Base-by-base conservation (phyloP, 2,329 filamentous ascomycete genomes). In the Colletotrichum chrysophilum region DNA sequence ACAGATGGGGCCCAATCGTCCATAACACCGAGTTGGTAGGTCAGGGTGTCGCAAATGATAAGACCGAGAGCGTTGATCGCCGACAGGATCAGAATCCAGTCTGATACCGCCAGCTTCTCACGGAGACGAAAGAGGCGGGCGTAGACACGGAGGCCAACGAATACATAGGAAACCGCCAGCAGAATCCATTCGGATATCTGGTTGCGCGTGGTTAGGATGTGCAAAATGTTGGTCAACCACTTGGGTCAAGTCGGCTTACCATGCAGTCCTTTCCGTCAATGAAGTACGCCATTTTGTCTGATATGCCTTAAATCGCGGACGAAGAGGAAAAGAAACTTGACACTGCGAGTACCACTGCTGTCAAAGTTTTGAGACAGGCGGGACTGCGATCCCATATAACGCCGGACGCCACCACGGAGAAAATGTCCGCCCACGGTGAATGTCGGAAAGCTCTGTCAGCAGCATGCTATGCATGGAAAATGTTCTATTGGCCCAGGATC, bases 181-280 rank as follows among this genome's bases (percentile, higher is more conserved):
- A 83, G 69, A 70, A 83, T 84, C 81, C 81, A 82, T 83, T 83
- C 82, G 28, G 81, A 83, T 74, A 83, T 79, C 81, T 81, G 48
- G 21, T 24, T 24, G 21, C 21, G 21, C 21, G 69, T 78, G 16
- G 66, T 72, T 32, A 61, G 55, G 6, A 36, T 26, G 13, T 13
- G 18, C 0, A 21, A 21, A 8, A 26, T 18, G 21, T 5, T 28
- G 13, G 5, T 36, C 24, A 10, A 30, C 6, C 60, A 18, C 4
- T 10, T 30, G 10, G 16, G 5, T 7, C 7, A 60, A 21, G 13
- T 10, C 18, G 10, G 36, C 78, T 67, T 71, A 77, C 79, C 78
- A 80, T 80, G 70, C 77, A 79, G 48, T 80, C 79, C 67, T 80
- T 80, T 71, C 79, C 78, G 48, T 79, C 77, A 12, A 79, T 79